Conservation (phyloP, 192 early-diverging fungal species). For the Endogone sp. region DNA sequence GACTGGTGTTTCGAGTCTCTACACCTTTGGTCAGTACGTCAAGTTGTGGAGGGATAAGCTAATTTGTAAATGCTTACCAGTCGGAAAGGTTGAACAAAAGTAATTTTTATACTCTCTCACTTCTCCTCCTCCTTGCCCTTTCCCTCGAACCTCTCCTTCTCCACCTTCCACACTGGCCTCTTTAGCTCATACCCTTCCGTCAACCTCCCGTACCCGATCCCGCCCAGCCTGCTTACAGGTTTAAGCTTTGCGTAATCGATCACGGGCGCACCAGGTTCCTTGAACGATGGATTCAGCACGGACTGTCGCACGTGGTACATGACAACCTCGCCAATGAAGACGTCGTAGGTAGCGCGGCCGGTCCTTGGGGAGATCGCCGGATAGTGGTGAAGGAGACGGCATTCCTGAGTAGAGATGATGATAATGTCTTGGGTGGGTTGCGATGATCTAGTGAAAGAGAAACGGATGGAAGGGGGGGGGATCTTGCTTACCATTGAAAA, state of each 20-base stretch:
- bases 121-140: background rate
- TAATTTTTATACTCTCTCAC: too few species aligned
- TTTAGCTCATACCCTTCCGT: slow-evolving; percentile 28
- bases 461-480: too few species aligned
- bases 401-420: slow-evolving; percentile 15
- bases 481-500: slow-evolving; percentile 19
- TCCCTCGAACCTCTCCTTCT: slow-evolving; percentile 1
- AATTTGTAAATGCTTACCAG: too few species aligned
- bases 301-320: slow-evolving; percentile 32
- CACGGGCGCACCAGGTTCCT: slow-evolving; percentile 18
- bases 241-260: slow-evolving; percentile 26
- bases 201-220: slow-evolving; percentile 34
- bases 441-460: too few species aligned
- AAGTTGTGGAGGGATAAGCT: too few species aligned
- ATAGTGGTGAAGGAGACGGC: slow-evolving; percentile 30
- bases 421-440: too few species aligned
- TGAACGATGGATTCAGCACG: slow-evolving; percentile 3
- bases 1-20: too few species aligned
- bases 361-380: slow-evolving; percentile 20
- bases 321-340: slow-evolving; percentile 37
- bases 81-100: too few species aligned
- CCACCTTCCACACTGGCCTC: slow-evolving; percentile 19
- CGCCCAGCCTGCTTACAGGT: slow-evolving; percentile 36
- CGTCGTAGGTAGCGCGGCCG: slow-evolving; percentile 23
- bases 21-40: too few species aligned